Conservation (phyloP, 1,284 basidiomycete species). For the Apiotrichum montevideense region DNA sequence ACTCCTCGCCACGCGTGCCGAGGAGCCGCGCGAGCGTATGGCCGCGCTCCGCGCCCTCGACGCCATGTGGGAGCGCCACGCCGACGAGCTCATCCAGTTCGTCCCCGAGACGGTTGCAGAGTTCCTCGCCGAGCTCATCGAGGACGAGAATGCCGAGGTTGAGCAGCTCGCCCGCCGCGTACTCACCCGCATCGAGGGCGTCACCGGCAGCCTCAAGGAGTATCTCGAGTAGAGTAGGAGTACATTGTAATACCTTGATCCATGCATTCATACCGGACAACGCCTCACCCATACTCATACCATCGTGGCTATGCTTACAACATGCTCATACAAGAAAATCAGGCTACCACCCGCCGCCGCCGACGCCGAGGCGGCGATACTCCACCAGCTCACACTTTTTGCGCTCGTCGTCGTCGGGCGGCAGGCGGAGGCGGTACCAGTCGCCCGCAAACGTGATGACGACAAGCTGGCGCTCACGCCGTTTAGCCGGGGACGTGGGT, state of each 20-base stretch:
- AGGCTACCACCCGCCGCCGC: slow-evolving; percentile 38
- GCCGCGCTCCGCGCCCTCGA: slow-evolving; percentile 65
- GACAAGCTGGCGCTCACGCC: slow-evolving; percentile 66
- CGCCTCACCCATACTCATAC: no score
- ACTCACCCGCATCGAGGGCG: slow-evolving; percentile 46
- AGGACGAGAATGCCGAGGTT: slow-evolving; percentile 49
- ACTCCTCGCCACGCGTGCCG: slow-evolving; percentile 81
- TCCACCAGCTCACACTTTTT: slow-evolving; percentile 40
- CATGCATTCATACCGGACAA: no score
- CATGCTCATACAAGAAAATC: background rate
- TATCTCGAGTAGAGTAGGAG: slow-evolving; percentile 34
- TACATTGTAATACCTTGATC: background rate
- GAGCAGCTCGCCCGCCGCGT: slow-evolving; percentile 46
- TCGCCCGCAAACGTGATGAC: slow-evolving; percentile 81
- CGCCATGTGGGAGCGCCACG: slow-evolving; percentile 61
- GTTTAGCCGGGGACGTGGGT: background rate
- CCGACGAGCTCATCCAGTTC: slow-evolving; percentile 55
- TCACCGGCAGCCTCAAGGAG: slow-evolving; percentile 47
- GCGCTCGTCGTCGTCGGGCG: slow-evolving; percentile 34
- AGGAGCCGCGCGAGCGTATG: slow-evolving; percentile 61
- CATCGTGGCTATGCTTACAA: background rate
- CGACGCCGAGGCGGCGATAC: slow-evolving; percentile 39
- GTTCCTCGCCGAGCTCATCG: slow-evolving; percentile 50
- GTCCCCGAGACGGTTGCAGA: slow-evolving; percentile 52
- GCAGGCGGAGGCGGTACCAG: slow-evolving; percentile 83